A percentile compares a stretch with the other conserved stretches of the same genome.
Evolutionary conservation across 169 alveolate genomes (phyloP).

Genomic region (Cryptosporidium viatorum): DNA sequence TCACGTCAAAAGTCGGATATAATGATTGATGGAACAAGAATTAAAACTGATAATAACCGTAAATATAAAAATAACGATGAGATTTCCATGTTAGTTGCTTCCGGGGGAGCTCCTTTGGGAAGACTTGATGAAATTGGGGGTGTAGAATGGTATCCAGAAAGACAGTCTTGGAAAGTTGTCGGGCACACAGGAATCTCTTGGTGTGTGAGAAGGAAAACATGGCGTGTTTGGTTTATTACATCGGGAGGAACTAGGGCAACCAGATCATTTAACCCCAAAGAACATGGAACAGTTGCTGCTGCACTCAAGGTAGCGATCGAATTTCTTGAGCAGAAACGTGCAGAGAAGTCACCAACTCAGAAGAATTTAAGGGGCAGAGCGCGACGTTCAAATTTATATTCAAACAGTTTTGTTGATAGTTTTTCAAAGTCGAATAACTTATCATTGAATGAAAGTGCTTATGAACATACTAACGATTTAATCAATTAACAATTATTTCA

Average conservation of each 20-base stretch:
- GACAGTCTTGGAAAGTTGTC: conserved; percentile 65
- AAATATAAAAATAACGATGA: conserved; percentile 19
- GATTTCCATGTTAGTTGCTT: conserved; percentile 64
- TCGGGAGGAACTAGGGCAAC: conserved; percentile 72
- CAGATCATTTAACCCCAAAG: conserved; percentile 73
- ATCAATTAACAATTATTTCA: conserved; percentile 2
- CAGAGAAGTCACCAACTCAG: conserved; percentile 45
- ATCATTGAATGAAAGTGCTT: background rate
- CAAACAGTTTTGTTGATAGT: background rate
- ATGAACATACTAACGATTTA: conserved; percentile 4
- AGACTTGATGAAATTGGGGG: conserved; percentile 54
- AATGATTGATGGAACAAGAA: background rate
- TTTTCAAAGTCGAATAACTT: conserved; percentile 19
- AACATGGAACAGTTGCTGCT: conserved; percentile 75
- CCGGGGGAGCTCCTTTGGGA: conserved; percentile 74
- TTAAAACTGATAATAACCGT: background rate
- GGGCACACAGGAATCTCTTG: conserved; percentile 76
- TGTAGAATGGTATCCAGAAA: conserved; percentile 72
- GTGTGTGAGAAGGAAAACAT: conserved; percentile 72
- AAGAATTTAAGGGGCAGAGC: conserved; percentile 29
- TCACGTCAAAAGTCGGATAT: conserved; percentile 36
- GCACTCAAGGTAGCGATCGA: conserved; percentile 69
- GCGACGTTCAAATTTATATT: conserved; percentile 23
- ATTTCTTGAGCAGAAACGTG: conserved; percentile 66
- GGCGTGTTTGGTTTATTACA: conserved; percentile 75